These are phyloP conservation scores for Russula lepida DNA, from an alignment of 768 basidiomycete genomes.

Conservation along the genomic window DNA sequence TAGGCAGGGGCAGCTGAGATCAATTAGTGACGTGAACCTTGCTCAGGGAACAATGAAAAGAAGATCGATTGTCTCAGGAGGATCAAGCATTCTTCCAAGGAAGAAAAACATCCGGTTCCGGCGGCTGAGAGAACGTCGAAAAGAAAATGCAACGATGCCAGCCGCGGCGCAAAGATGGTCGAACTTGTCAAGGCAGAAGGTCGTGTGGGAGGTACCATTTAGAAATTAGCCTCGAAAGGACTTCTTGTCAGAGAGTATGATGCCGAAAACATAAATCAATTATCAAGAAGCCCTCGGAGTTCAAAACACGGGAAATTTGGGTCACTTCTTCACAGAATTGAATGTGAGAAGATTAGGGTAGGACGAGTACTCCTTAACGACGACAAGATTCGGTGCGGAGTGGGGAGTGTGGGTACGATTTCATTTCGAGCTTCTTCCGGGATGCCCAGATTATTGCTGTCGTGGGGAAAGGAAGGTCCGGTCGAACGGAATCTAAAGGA, in stretches of 20 bases:
- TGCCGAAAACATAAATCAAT: background rate
- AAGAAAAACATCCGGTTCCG: background rate
- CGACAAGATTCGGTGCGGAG: background rate
- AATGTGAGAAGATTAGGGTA: no score
- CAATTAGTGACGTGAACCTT: background rate
- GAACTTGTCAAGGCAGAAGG: no score
- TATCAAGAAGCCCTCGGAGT: constrained; percentile 1
- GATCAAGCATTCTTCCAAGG: background rate
- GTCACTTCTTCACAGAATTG: background rate
- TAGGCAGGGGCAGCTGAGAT: background rate
- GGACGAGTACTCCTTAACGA: background rate
- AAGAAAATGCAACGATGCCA: background rate
- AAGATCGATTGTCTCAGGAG: background rate
- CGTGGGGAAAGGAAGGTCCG: background rate
- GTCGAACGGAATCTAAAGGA: background rate
- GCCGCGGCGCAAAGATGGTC: background rate
- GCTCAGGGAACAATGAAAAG: background rate
- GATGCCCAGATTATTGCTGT: background rate
- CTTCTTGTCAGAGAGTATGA: background rate
- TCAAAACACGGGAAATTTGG: background rate
- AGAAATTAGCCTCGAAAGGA: background rate
- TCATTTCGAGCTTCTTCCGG: background rate
- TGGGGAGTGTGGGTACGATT: background rate
- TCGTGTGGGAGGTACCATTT: background rate
- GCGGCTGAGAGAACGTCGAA: background rate